Evolutionary conservation across 2,329 filamentous ascomycete species (phyloP).

Genomic region (Aspergillus sclerotialis): DNA sequence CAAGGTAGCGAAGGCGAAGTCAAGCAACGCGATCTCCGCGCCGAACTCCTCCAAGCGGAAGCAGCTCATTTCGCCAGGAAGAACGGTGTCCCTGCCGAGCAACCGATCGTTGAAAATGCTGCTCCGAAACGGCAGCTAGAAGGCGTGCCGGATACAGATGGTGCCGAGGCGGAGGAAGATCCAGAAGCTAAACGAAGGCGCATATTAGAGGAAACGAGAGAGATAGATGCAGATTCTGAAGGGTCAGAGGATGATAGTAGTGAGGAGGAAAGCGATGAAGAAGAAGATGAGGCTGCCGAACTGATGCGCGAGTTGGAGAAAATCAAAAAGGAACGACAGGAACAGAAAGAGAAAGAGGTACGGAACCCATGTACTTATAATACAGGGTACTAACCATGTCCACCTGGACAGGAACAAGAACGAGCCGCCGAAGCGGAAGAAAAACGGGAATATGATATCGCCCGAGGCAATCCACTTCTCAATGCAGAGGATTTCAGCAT

Average conservation of each 20-base stretch:
- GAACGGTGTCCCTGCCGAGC: slow-evolving; percentile 54
- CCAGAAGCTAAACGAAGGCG: slow-evolving; percentile 74
- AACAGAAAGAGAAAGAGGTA: slow-evolving; percentile 69
- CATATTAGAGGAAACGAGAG: slow-evolving; percentile 79
- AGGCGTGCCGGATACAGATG: slow-evolving; percentile 32
- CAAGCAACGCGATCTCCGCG: slow-evolving; percentile 69
- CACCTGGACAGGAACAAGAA: slow-evolving; percentile 69
- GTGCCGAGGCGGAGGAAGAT: slow-evolving; percentile 54
- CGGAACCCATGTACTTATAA: neutral
- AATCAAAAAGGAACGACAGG: slow-evolving; percentile 79
- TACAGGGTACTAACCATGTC: slow-evolving; percentile 5
- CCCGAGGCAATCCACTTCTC: slow-evolving; percentile 82
- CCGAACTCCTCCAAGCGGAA: slow-evolving; percentile 85
- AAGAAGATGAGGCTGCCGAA: slow-evolving; percentile 79
- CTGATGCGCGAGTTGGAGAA: slow-evolving; percentile 89
- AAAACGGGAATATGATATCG: slow-evolving; percentile 78
- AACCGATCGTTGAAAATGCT: slow-evolving; percentile 31
- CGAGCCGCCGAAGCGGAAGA: slow-evolving; percentile 75
- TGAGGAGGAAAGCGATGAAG: slow-evolving; percentile 57
- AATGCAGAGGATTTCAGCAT: slow-evolving; percentile 85
- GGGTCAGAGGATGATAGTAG: slow-evolving; percentile 54
- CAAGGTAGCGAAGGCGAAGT: slow-evolving; percentile 77
- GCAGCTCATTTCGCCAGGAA: slow-evolving; percentile 81
- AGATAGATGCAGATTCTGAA: slow-evolving; percentile 77
- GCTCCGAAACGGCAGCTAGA: slow-evolving; percentile 61